Conservation (phyloP, 2,329 filamentous ascomycete species). For the Alternaria sp. region DNA sequence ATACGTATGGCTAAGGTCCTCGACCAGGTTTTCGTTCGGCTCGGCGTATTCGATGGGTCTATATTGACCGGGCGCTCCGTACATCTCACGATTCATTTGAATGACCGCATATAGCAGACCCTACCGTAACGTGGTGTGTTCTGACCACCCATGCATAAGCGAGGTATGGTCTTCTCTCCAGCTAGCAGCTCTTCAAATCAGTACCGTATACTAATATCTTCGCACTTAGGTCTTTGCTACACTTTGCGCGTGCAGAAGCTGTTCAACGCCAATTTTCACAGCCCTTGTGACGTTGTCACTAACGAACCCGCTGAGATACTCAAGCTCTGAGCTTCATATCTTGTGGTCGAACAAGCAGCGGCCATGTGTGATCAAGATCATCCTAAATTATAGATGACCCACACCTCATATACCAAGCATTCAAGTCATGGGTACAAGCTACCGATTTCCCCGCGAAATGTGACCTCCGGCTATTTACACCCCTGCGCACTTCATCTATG, state of each 20-base stretch:
- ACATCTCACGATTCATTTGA: not conserved
- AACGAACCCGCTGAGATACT: not conserved
- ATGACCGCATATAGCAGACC: not conserved
- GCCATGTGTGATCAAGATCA: not conserved
- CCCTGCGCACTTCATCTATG: conserved; percentile 35
- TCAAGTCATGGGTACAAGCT: conserved; percentile 18
- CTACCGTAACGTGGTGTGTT: not conserved
- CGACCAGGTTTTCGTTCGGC: conserved; percentile 15
- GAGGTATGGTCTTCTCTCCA: not conserved
- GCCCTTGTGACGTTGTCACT: not conserved
- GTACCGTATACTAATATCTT: not conserved
- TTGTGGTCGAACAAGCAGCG: conserved; percentile 14
- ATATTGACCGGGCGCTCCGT: not conserved
- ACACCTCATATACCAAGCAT: conserved; percentile 19
- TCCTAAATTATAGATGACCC: conserved; percentile 7
- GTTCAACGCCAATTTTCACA: not conserved
- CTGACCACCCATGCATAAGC: not conserved
- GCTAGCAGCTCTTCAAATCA: not conserved
- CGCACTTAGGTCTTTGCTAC: not conserved
- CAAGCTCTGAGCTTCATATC: conserved; percentile 4
- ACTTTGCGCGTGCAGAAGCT: not conserved
- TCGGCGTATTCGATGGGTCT: not conserved
- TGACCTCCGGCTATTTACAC: conserved; percentile 30
- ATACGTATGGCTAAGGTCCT: conserved; percentile 10
- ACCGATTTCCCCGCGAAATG: conserved; percentile 21